Percentiles rank a stretch among this genome's conserved stretches.
Conservation (phyloP, 257 asterid species). For the Solanum pennellii region DNA sequence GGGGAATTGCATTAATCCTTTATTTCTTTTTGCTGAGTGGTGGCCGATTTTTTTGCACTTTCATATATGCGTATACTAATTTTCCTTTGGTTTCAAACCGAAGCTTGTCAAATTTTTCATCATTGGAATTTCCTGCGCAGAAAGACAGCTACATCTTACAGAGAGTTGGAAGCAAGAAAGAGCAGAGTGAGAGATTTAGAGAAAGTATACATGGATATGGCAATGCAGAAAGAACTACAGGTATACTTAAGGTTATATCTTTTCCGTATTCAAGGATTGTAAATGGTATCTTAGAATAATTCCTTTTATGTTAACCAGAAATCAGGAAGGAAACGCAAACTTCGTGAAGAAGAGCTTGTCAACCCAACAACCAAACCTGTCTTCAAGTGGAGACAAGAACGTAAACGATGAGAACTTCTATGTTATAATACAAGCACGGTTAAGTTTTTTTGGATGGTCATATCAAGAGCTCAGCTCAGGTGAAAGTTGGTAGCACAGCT, state of each 20-base stretch:
- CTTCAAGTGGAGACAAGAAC: constrained; percentile 69
- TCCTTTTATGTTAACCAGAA: constrained; percentile 34
- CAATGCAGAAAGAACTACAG: constrained; percentile 85
- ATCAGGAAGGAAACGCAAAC: constrained; percentile 72
- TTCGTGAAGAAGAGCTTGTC: constrained; percentile 73
- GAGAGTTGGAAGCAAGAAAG: constrained; percentile 68
- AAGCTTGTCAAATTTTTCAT: not conserved
- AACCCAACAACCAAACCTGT: constrained; percentile 45
- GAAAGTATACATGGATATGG: constrained; percentile 64
- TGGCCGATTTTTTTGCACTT: not conserved
- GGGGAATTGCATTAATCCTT: not conserved
- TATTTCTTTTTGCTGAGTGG: not conserved
- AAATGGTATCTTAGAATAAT: not conserved
- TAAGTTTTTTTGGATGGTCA: not conserved
- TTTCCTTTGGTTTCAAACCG: not conserved
- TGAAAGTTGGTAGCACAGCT: not conserved
- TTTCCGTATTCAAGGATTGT: not conserved
- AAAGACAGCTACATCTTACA: constrained; percentile 48
- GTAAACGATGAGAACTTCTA: constrained; percentile 35
- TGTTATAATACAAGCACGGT: not conserved
- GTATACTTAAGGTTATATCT: constrained; percentile 6
- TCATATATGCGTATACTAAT: fast-evolving
- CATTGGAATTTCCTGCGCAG: constrained; percentile 19
- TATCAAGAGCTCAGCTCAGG: too few species aligned
- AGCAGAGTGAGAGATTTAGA: constrained; percentile 57